Evolutionary conservation across 345 rosid genomes (phyloP), one percentile per base, ranked within the genome.

Genomic region (Eucalyptus sp.): DNA sequence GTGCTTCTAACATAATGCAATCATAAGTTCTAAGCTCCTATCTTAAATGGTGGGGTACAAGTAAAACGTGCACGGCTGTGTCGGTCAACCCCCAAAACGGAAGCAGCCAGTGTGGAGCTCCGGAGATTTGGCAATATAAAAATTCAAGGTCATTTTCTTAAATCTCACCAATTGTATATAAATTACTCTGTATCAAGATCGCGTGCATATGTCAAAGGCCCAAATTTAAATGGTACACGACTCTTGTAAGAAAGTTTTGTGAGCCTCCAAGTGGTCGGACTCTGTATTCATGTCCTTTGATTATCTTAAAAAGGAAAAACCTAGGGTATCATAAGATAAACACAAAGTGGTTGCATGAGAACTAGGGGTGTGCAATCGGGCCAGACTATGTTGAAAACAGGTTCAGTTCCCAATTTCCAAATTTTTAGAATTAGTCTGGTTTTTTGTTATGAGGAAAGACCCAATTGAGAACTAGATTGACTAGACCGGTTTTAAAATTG

Each of bases 211-310:
- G 10, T 8, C 41, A 66, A 66, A 66, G 9, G 7, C 17, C 18
- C 14, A 29, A n/a, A 66, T 37, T 31, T 66, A 15, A 66, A 8
- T 7, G 79, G 37, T 66, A 66, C 20, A 15, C 8, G 5, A 5
- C 37, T 4, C 79, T 66, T 15, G 11, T 8, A 66, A 18, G 79
- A 66, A 66, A 31, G 6, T 66, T 16, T 31, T 9, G 9, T 2
- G 11, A 66, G 12, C 76, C 41, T 66, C 11, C 5, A 66, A n/a
- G 41, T 8, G 5, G 8, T 66, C 9, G 10, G 37, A 15, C 12
- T 33, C 1, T 15, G 3, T 2, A 1, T 8, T 16, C 2, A 20
- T 31, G 43, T 16, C 5, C 12, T 8, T 31, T 0, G 43, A 66
- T 15, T 15, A 66, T 16, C 20, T 3, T 4, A 5, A 31, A 31